Base-by-base conservation (phyloP, 106 monocot species). In the Allium fistulosum region DNA sequence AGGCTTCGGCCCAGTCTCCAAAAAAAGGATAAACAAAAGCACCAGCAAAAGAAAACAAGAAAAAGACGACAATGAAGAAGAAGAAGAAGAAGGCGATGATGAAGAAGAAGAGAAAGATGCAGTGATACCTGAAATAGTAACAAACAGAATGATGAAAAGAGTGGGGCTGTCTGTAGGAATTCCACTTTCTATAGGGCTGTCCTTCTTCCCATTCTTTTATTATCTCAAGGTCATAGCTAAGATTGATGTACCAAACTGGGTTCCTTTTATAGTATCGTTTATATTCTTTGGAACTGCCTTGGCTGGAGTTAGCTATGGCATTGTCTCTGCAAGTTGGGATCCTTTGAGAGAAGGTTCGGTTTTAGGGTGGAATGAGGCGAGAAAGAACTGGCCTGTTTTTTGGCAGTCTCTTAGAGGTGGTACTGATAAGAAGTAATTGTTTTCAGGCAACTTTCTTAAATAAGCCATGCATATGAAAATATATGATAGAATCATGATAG, bases 301-400 rank as follows among this genome's bases (percentile, higher is more conserved):
- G 58, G 80, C 87, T 11, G 97, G 97, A 0, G 77, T 99, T 50
- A 87, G 84, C 77, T 99, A 99, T 50, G 97, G 92, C 2, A 99
- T 99, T 69, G 97, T 99, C 47, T 99, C 97, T 48, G 74, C 92
- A 37, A 99, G 97, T 79, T 99, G 97, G 97, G 97, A 99, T 62
- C 97, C 97, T 4, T 47, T 83, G 1, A 77, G 92, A 9, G 89
- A 92, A 71, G 97, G 97, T 4, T 99, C 97, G 48, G 60, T 99
- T 16, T 74, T 99, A 1, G 97, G 97, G 4, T 99, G 87, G 92
- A 92, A 82, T 17, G 97, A 99, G 82, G 97, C 97, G 7, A 75
- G 75, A 17, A 67, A 80, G 61, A 99, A 99, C 48, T 99, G 92
- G 97, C 97, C 97, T 11, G 84, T 99, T 14, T 99, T 92, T 75